Conservation (phyloP, 108 stramenopile genomes). For the Fistulifera pelliculosa region DNA sequence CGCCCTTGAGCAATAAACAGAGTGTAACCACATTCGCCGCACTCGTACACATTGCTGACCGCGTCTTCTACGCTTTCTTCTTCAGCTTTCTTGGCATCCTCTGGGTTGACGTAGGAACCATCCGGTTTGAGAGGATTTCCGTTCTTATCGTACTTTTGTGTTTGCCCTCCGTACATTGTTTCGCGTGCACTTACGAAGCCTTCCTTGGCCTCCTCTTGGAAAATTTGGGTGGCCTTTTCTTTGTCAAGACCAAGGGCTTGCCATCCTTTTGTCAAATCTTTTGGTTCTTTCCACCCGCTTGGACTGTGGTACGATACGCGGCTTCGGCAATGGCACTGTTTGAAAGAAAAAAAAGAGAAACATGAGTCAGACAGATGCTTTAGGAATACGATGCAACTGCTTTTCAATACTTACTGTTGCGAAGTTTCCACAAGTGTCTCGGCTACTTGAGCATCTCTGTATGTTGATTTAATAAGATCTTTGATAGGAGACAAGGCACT, state of each 20-base stretch:
- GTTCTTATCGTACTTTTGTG: constrained; percentile 40
- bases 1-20: constrained; percentile 85
- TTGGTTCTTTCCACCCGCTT: constrained; percentile 47
- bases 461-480: constrained; percentile 47
- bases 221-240: constrained; percentile 58
- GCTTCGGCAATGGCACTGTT: constrained; percentile 69
- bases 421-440: constrained; percentile 43
- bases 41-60: constrained; percentile 52
- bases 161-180: constrained; percentile 39
- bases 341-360: neutral
- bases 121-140: constrained; percentile 37
- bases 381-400: neutral
- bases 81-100: constrained; percentile 27
- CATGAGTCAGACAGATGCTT: neutral
- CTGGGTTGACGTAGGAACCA: constrained; percentile 45
- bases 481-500: constrained; percentile 36
- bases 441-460: constrained; percentile 31
- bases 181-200: constrained; percentile 68
- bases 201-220: constrained; percentile 46
- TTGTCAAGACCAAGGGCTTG: constrained; percentile 74
- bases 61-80: constrained; percentile 29
- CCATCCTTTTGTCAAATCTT: constrained; percentile 66
- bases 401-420: constrained; percentile 40
- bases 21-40: constrained; percentile 77
- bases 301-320: constrained; percentile 63